A percentile compares a stretch with the other conserved stretches of the same genome.
Conservation (phyloP, 1,284 basidiomycete species). For the Irpex sp. region DNA sequence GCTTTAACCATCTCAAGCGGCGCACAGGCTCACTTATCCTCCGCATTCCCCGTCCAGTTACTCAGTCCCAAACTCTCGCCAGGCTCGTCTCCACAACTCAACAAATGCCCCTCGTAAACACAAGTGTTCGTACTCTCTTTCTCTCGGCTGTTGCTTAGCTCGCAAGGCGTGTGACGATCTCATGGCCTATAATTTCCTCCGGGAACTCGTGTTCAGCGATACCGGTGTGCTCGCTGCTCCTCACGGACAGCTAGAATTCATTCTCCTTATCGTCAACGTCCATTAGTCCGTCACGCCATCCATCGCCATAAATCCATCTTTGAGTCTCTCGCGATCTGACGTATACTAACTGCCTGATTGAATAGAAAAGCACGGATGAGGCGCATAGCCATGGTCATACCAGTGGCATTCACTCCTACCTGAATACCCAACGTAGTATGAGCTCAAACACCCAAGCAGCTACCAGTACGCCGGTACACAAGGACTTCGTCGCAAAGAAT, state of each 20-base stretch:
- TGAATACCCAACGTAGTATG: constrained; percentile 13
- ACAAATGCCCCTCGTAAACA: constrained; percentile 14
- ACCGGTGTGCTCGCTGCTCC: neutral
- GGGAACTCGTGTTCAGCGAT: neutral
- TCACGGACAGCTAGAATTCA: constrained; percentile 1
- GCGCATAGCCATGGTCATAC: constrained; percentile 5
- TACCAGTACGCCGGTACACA: constrained; percentile 23
- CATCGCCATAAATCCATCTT: constrained; percentile 9
- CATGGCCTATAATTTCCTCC: neutral
- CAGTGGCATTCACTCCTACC: constrained; percentile 7
- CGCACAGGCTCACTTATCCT: constrained; percentile 22
- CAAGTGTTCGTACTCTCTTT: constrained; percentile 2
- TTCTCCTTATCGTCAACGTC: neutral
- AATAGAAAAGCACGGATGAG: constrained; percentile 12
- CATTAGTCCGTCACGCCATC: constrained; percentile 13
- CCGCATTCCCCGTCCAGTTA: constrained; percentile 21
- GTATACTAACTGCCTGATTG: constrained; percentile 1
- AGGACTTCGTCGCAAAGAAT: constrained; percentile 33
- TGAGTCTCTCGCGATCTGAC: constrained; percentile 4
- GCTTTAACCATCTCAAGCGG: constrained; percentile 30
- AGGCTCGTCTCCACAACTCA: constrained; percentile 16
- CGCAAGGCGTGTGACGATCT: neutral
- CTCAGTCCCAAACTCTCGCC: constrained; percentile 10
- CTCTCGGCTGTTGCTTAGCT: neutral
- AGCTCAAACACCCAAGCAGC: constrained; percentile 10